phyloP scores from a whole-genome alignment of 1,139 yeast species.

The Geotrichum bryndzae region DNA sequence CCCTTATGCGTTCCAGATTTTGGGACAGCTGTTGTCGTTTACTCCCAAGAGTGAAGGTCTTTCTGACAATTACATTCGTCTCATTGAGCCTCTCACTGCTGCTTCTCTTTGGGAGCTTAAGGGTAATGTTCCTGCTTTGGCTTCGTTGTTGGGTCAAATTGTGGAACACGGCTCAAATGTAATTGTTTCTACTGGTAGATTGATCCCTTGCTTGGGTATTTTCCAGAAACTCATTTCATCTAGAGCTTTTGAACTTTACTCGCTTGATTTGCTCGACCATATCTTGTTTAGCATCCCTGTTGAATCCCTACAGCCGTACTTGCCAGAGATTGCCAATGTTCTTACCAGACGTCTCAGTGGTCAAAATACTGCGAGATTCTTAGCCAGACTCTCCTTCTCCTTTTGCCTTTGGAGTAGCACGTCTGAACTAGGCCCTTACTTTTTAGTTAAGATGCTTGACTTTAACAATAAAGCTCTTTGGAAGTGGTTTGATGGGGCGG shows the following conservation, averaged over 20 bases:
- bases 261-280: constrained; percentile 75
- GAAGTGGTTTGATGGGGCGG: constrained; percentile 51
- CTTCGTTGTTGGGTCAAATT: constrained; percentile 70
- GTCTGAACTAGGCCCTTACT: constrained; percentile 42
- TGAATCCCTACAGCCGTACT: constrained; percentile 46
- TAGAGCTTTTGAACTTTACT: constrained; percentile 69
- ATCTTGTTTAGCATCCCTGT: constrained; percentile 57
- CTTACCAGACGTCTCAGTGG: constrained; percentile 74
- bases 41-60: constrained; percentile 46
- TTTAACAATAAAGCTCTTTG: constrained; percentile 1
- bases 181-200: constrained; percentile 33
- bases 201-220: constrained; percentile 88
- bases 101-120: constrained; percentile 89
- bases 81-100: constrained; percentile 75
- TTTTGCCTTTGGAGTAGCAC: constrained; percentile 56
- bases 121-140: constrained; percentile 91
- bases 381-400: constrained; percentile 52
- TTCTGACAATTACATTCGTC: constrained; percentile 58
- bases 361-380: constrained; percentile 76
- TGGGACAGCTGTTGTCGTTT: constrained; percentile 68
- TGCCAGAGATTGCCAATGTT: constrained; percentile 68
- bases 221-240: constrained; percentile 90
- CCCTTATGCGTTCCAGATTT: constrained; percentile 85
- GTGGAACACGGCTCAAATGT: constrained; percentile 52
- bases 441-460: constrained; percentile 43